Conservation (phyloP, 331 rosid species). For the Malus hybrid region DNA sequence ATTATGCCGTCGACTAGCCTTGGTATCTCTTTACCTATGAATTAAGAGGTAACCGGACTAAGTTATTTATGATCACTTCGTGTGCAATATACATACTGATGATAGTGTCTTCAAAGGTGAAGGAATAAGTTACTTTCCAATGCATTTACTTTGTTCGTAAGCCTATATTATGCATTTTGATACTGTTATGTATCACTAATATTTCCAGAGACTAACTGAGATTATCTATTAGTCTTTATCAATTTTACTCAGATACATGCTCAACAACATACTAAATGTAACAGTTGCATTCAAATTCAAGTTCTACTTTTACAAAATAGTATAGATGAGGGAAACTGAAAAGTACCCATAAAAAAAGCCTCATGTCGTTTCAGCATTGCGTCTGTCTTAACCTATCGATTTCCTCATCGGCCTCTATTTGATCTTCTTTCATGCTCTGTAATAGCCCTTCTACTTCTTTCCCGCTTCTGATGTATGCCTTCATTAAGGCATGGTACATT, state of each 20-base stretch:
- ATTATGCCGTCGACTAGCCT: too few species aligned
- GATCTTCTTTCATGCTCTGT: conserved; percentile 34
- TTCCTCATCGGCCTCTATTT: conserved; percentile 18
- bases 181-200: not conserved
- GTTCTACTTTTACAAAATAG: not conserved
- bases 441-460: conserved; percentile 35
- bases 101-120: not conserved
- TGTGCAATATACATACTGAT: too few species aligned
- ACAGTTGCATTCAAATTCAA: not conserved
- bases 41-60: not conserved
- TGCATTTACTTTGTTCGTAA: not conserved
- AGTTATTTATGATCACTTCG: not conserved
- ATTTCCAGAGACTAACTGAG: not conserved
- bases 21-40: not conserved
- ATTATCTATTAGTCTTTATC: not conserved
- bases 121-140: not conserved
- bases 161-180: not conserved
- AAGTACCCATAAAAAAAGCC: not conserved
- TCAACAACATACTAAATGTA: not conserved
- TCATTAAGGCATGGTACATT: conserved; percentile 47
- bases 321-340: not conserved
- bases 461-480: conserved; percentile 34
- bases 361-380: not conserved
- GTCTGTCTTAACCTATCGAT: conserved; percentile 15
- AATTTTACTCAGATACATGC: not conserved